Evolutionary conservation across 2,329 filamentous ascomycete species (phyloP).

Genomic region (Calonectria naviculata): DNA sequence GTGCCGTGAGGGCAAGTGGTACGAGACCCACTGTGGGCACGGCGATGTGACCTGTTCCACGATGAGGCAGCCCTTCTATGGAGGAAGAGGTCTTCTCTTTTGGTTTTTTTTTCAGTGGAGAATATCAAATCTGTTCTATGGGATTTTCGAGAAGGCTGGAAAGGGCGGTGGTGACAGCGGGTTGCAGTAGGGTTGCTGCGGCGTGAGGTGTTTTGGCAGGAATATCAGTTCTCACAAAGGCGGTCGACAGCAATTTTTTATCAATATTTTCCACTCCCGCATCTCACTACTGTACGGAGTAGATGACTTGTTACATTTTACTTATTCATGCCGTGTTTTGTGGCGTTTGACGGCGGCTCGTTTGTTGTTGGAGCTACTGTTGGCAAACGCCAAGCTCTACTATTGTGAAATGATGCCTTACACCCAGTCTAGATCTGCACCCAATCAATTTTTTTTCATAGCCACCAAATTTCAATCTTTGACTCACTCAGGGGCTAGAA

Average conservation of each 20-base stretch:
- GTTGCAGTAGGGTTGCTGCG: constrained; percentile 1
- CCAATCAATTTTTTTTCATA: neutral
- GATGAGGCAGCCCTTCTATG: neutral
- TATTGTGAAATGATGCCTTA: too few species aligned
- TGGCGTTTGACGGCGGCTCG: too few species aligned
- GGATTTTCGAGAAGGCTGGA: neutral
- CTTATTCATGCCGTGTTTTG: too few species aligned
- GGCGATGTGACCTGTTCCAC: neutral
- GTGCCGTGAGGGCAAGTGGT: neutral
- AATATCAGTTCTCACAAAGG: neutral
- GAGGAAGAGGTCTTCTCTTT: neutral
- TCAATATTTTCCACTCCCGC: neutral
- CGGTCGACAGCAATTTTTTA: neutral
- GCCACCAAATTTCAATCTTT: neutral
- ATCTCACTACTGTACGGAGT: neutral
- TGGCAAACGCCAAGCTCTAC: too few species aligned
- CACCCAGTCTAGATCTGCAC: neutral
- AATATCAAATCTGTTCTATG: neutral
- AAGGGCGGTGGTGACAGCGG: neutral
- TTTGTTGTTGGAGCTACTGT: too few species aligned
- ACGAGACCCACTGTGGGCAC: constrained; percentile 15
- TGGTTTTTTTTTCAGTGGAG: neutral
- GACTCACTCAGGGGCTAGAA: neutral
- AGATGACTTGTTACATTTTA: neutral
- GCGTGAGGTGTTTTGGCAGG: neutral